Evolutionary conservation across 257 asterid species (phyloP).

Genomic region (Scutellaria minor): DNA sequence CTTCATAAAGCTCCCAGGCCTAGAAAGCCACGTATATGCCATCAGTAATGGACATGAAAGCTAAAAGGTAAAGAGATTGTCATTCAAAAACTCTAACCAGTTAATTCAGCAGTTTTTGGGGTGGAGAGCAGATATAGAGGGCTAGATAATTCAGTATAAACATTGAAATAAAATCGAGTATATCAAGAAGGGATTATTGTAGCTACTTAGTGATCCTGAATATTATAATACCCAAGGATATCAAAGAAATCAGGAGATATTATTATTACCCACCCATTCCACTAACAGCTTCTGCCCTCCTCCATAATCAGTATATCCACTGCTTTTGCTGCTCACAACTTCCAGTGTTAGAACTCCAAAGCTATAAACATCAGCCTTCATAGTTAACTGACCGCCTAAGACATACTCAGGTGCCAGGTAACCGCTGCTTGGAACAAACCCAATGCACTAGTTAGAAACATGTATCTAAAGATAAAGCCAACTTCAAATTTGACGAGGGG

Average conservation of each 20-base stretch:
- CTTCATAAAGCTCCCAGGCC: slow-evolving; percentile 86
- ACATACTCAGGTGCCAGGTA: slow-evolving; percentile 98
- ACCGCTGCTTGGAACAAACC: slow-evolving; percentile 66
- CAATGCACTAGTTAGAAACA: slow-evolving; percentile 28
- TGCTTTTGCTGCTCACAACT: slow-evolving; percentile 76
- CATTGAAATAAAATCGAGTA: too few species aligned
- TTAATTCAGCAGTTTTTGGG: too few species aligned
- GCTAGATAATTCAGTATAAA: too few species aligned
- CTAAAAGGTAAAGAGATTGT: neutral
- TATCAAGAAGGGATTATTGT: too few species aligned
- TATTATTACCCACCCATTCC: slow-evolving; percentile 68
- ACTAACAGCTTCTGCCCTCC: slow-evolving; percentile 63
- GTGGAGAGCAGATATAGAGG: too few species aligned
- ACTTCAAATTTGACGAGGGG: slow-evolving; percentile 9
- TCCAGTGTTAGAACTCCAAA: slow-evolving; percentile 86
- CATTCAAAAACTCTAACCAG: too few species aligned
- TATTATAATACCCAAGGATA: slow-evolving; percentile 10
- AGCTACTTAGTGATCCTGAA: too few species aligned
- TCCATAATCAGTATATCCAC: slow-evolving; percentile 59
- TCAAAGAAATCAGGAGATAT: slow-evolving; percentile 30
- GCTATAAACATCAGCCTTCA: slow-evolving; percentile 92
- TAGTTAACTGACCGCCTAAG: slow-evolving; percentile 85
- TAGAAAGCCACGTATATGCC: slow-evolving; percentile 36
- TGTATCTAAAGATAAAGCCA: neutral
- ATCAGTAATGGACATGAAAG: neutral